A percentile compares a stretch with the other conserved stretches of the same genome.
Evolutionary conservation across 2,329 filamentous ascomycete genomes (phyloP).

Genomic region (Fusarium solani-melongenae): DNA sequence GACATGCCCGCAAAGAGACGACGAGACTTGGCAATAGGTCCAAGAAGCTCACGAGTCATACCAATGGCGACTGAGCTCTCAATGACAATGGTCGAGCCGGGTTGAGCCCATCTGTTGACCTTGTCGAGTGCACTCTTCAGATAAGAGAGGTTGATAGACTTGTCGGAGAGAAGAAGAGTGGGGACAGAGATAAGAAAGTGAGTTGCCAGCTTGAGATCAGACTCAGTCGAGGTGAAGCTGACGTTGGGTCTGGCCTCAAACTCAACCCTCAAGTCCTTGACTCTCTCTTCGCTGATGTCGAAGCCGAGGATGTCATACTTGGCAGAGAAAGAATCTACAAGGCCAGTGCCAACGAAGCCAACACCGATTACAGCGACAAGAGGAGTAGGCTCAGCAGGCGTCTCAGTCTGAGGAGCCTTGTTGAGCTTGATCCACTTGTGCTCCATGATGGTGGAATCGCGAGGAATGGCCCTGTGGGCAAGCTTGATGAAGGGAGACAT

Average conservation of each 20-base stretch:
- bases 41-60: slow-evolving; percentile 63
- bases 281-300: slow-evolving; percentile 54
- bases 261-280: slow-evolving; percentile 47
- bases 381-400: slow-evolving; percentile 31
- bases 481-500: background rate
- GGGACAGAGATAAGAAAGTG: slow-evolving; percentile 66
- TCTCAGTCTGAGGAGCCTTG: background rate
- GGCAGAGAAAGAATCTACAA: slow-evolving; percentile 55
- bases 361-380: slow-evolving; percentile 62
- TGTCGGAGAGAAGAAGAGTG: slow-evolving; percentile 58
- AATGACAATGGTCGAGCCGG: slow-evolving; percentile 60
- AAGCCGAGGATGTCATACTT: slow-evolving; percentile 57
- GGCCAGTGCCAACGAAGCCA: slow-evolving; percentile 62
- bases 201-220: slow-evolving; percentile 54
- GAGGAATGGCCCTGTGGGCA: background rate
- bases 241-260: slow-evolving; percentile 33
- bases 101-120: slow-evolving; percentile 53
- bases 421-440: background rate
- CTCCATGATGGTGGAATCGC: background rate
- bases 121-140: slow-evolving; percentile 55
- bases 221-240: slow-evolving; percentile 50
- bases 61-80: slow-evolving; percentile 65
- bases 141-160: slow-evolving; percentile 59
- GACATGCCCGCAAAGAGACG: slow-evolving; percentile 61
- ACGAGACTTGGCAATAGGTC: slow-evolving; percentile 53